A percentile compares a stretch with the other conserved stretches of the same genome.
Evolutionary conservation across 768 basidiomycete genomes (phyloP).

Genomic region (Kwoniella mangroviensis): DNA sequence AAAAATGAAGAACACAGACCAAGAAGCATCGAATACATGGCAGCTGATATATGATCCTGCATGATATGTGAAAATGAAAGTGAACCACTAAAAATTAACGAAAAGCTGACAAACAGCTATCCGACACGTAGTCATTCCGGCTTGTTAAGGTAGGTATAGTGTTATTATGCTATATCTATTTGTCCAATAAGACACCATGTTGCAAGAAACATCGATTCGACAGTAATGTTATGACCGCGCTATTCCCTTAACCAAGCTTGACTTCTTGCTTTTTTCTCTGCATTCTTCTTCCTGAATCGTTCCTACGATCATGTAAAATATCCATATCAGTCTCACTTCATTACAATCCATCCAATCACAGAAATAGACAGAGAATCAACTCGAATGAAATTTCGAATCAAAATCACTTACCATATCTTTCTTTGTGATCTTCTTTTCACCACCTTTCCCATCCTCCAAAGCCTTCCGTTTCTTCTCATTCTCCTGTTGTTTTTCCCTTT

Average conservation of each 20-base stretch:
- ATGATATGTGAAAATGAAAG: not conserved
- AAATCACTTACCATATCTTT: conserved; percentile 54
- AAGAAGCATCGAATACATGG: not conserved
- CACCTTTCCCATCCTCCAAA: conserved; percentile 33
- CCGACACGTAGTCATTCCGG: too few species aligned
- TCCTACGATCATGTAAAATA: conserved; percentile 32
- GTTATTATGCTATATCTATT: too few species aligned
- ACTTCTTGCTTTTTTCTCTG: conserved; percentile 46
- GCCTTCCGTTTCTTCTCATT: conserved; percentile 46
- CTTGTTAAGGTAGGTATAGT: too few species aligned
- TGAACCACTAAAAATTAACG: too few species aligned
- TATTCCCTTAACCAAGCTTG: conserved; percentile 55
- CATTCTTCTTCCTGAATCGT: conserved; percentile 53
- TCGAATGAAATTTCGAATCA: too few species aligned
- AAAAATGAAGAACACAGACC: not conserved
- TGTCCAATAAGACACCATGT: too few species aligned
- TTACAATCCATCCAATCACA: not conserved
- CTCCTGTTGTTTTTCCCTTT: conserved; percentile 42
- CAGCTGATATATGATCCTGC: not conserved
- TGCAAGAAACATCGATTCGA: too few species aligned
- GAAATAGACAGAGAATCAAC: too few species aligned
- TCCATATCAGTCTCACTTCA: too few species aligned
- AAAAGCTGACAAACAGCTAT: too few species aligned
- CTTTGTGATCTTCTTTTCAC: conserved; percentile 48
- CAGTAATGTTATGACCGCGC: not conserved